Evolutionary conservation across 371 early-diverging fungal genomes (phyloP), one percentile per base, ranked within the genome.

Genomic region (Mucor piriformis): DNA sequence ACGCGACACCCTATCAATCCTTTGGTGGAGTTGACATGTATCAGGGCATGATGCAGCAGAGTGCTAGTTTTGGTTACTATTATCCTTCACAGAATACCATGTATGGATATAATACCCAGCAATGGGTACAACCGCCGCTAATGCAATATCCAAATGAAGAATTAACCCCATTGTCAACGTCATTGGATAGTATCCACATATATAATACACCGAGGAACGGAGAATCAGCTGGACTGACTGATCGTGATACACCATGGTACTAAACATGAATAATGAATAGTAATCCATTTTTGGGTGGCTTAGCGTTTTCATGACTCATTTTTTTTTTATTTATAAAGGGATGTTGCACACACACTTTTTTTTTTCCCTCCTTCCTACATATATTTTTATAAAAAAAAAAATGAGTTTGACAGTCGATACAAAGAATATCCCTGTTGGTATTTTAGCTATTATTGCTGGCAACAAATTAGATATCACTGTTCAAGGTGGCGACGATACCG

Each of bases 381-480:
- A 38, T 5, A 10, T 16, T 42, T 18, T 42, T 18, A 16, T 46
- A 24, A 12, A 46, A 46, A 46, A 3, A 21, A 46, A 2, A 24
- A 67, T 67, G 67, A 63, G 59, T 20, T 63, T 78, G 67, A 69
- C 79, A 23, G 69, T 75, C 50, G 64, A 69, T 18, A 44, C 71
- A 52, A 73, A 71, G 64, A 71, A 66, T 48, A 73, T 73, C 46
- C 71, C 79, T 42, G 75, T 70, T 48, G 79, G 73, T 34, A 64
- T 73, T 35, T 60, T 75, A 44, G 79, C 79, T 16, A 54, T 78
- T 50, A 61, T 73, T 32, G 56, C 51, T n/a, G 46, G 42, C 23
- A 24, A 47, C 12, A 59, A 62, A 18, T 58, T 42, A 15, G 44
- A 20, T 24, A 23, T 67, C 23, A 44, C 46, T 27, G 55, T 67